Conservation (phyloP, 139 green algal species). For the Nannochloris sp. region DNA sequence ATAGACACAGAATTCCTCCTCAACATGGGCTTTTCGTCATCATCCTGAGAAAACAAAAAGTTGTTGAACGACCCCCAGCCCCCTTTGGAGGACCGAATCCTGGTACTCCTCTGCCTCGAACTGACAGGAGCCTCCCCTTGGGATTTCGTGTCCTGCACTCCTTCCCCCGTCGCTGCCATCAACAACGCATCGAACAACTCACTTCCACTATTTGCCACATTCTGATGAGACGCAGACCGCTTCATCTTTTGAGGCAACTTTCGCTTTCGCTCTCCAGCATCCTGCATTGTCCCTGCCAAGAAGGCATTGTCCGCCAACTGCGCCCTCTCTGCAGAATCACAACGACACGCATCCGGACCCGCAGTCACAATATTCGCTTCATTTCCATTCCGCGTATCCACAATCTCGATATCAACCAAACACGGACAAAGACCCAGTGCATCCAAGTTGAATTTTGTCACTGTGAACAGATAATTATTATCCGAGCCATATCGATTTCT, state of each 20-base stretch:
- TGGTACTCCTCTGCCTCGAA: slow-evolving; percentile 20
- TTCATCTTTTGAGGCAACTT: not conserved
- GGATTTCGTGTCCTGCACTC: slow-evolving; percentile 6
- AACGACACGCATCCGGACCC: slow-evolving; percentile 57
- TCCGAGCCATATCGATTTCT: slow-evolving; percentile 91
- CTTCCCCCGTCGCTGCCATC: slow-evolving; percentile 53
- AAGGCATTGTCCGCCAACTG: slow-evolving; percentile 20
- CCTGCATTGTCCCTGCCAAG: slow-evolving; percentile 7
- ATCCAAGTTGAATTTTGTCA: slow-evolving; percentile 84
- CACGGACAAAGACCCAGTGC: slow-evolving; percentile 81
- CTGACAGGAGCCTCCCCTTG: slow-evolving; percentile 44
- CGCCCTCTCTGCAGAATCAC: slow-evolving; percentile 25
- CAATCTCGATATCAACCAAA: slow-evolving; percentile 90
- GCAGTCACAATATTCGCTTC: slow-evolving; percentile 62
- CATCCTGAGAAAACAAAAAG: not conserved
- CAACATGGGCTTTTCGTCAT: slow-evolving; percentile 21
- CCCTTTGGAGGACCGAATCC: not conserved
- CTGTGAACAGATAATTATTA: slow-evolving; percentile 92
- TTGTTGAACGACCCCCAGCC: not conserved
- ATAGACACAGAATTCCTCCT: slow-evolving; percentile 37
- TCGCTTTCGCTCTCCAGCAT: not conserved
- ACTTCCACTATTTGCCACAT: slow-evolving; percentile 19
- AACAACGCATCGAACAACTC: slow-evolving; percentile 77
- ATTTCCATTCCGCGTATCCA: slow-evolving; percentile 80
- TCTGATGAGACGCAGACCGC: not conserved